Evolutionary conservation across 208 protist genomes (phyloP).

Genomic region (Phytomonas francai): DNA sequence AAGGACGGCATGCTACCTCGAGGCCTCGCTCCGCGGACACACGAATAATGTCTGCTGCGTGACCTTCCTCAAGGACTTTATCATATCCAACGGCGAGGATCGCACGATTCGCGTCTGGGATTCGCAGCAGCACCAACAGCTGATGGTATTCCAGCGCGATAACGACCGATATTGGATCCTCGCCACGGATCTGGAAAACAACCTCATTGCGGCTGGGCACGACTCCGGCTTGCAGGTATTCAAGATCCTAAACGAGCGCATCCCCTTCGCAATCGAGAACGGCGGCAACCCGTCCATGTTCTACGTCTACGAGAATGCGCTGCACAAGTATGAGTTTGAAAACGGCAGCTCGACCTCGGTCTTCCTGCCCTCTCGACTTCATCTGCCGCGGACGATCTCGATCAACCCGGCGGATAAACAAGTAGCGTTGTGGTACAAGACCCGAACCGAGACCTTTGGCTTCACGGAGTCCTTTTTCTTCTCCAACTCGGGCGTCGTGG

Average conservation of each 20-base stretch:
- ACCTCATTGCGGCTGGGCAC: conserved; percentile 97
- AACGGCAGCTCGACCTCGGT: conserved; percentile 14
- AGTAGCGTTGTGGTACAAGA: conserved; percentile 38
- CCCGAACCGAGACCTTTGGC: conserved; percentile 22
- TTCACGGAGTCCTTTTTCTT: conserved; percentile 22
- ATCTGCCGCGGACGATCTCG: conserved; percentile 49
- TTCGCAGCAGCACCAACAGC: conserved; percentile 10
- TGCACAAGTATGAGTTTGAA: conserved; percentile 47
- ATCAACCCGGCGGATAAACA: conserved; percentile 39
- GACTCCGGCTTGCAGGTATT: conserved; percentile 97
- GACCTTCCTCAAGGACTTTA: conserved; percentile 96
- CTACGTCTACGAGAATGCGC: conserved; percentile 48
- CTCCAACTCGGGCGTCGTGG: conserved; percentile 12
- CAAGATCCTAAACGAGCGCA: conserved; percentile 96
- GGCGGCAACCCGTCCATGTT: conserved; percentile 24
- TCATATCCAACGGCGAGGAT: conserved; percentile 96
- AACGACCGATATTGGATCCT: conserved; percentile 98
- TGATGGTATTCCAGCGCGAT: conserved; percentile 93
- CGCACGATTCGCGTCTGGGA: conserved; percentile 93
- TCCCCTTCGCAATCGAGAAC: conserved; percentile 54
- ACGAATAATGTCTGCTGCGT: conserved; percentile 97
- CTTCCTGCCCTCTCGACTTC: conserved; percentile 19
- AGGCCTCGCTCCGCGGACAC: conserved; percentile 94
- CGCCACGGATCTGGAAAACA: conserved; percentile 86
- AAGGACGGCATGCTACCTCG: conserved; percentile 77